phyloP scores from a whole-genome alignment of 257 asterid species.

The Galeopsis tetrahit region DNA sequence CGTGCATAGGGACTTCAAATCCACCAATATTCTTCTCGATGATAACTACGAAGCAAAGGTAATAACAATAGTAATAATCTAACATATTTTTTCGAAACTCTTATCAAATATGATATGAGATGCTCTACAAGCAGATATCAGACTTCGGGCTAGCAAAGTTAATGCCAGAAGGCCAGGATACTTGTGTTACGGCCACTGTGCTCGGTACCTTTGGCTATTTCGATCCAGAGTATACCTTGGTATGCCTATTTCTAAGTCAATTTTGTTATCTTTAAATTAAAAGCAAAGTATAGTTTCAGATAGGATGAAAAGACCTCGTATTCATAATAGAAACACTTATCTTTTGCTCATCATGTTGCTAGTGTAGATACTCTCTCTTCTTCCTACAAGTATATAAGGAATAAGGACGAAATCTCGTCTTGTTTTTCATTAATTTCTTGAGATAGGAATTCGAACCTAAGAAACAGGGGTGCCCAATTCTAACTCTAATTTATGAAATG shows the following conservation, averaged over 20 bases:
- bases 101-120: slow-evolving; percentile 13
- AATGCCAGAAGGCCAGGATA: slow-evolving; percentile 95
- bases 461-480: slow-evolving; percentile 19
- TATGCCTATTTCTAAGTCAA: slow-evolving; percentile 43
- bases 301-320: no score
- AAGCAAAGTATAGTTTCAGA: no score
- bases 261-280: not conserved
- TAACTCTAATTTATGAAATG: slow-evolving; percentile 39
- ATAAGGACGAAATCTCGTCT: not conserved
- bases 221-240: slow-evolving; percentile 97
- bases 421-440: slow-evolving; percentile 5
- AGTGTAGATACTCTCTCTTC: no score
- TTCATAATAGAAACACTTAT: no score
- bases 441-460: slow-evolving; percentile 27
- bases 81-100: slow-evolving; percentile 16
- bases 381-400: not conserved
- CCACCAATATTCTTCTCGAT: slow-evolving; percentile 89
- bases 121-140: slow-evolving; percentile 67
- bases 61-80: slow-evolving; percentile 20
- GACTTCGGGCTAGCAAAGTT: slow-evolving; percentile 95
- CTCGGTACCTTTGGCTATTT: slow-evolving; percentile 97
- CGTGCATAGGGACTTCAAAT: slow-evolving; percentile 92
- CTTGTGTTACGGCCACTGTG: slow-evolving; percentile 82
- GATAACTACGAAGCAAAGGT: slow-evolving; percentile 91
- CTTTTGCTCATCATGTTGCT: no score